A percentile compares a stretch with the other conserved stretches of the same genome.
Conservation (phyloP, 2,329 filamentous ascomycete species). For the Apiospora sp. region DNA sequence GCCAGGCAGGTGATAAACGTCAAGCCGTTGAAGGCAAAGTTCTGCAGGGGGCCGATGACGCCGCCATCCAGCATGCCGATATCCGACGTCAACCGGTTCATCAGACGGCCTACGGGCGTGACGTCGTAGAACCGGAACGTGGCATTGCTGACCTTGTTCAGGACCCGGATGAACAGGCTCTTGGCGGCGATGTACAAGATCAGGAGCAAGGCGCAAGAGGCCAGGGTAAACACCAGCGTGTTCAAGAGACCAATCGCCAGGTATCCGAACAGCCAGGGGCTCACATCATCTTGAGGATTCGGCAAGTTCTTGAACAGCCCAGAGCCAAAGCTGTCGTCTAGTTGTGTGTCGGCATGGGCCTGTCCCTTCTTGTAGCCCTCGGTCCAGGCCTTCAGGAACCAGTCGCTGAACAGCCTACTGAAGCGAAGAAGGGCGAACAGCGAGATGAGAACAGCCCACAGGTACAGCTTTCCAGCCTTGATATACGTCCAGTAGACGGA, state of each 20-base stretch:
- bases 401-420: constrained; percentile 71
- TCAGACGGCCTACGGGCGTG: constrained; percentile 86
- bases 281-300: constrained; percentile 70
- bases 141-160: constrained; percentile 77
- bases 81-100: constrained; percentile 91
- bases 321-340: constrained; percentile 24
- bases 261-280: constrained; percentile 78
- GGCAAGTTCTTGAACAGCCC: constrained; percentile 64
- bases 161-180: constrained; percentile 75
- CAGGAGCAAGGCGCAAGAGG: constrained; percentile 73
- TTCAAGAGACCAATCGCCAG: constrained; percentile 69
- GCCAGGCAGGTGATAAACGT: constrained; percentile 76
- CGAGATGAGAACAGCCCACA: constrained; percentile 73
- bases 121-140: constrained; percentile 92
- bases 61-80: constrained; percentile 89
- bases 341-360: constrained; percentile 25
- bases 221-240: constrained; percentile 58
- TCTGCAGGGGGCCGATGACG: constrained; percentile 77
- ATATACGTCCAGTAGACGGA: constrained; percentile 87
- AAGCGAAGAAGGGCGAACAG: constrained; percentile 71
- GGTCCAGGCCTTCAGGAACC: constrained; percentile 89
- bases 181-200: constrained; percentile 83
- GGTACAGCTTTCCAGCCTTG: constrained; percentile 77
- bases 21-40: constrained; percentile 74
- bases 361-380: constrained; percentile 68